Evolutionary conservation across 805 yeast genomes (phyloP).

Genomic region (Cyberlindnera xylosilytica): DNA sequence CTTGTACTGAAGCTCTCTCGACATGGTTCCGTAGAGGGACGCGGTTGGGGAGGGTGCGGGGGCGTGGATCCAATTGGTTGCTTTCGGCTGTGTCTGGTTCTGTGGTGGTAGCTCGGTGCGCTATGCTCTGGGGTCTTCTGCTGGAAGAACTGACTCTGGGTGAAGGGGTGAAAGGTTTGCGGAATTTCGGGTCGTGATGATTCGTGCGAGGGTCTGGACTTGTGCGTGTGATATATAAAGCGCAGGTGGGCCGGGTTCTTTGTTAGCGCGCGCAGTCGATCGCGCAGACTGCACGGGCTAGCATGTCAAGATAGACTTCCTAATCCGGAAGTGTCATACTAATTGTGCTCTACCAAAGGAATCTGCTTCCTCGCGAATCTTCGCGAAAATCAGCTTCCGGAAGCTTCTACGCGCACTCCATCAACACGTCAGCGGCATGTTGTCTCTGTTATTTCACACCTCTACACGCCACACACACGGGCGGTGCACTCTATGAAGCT

Average conservation of each 20-base stretch:
- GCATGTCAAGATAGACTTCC: neutral
- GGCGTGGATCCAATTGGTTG: neutral
- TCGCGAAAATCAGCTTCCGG: neutral
- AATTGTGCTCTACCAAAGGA: neutral
- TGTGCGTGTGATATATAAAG: too few species aligned
- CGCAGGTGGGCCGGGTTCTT: too few species aligned
- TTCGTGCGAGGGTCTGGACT: too few species aligned
- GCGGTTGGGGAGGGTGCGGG: neutral
- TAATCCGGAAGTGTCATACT: neutral
- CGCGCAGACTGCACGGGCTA: too few species aligned
- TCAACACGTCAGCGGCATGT: neutral
- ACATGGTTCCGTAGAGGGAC: neutral
- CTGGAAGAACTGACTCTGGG: too few species aligned
- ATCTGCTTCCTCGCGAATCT: neutral
- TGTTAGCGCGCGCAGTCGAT: neutral
- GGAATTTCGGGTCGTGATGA: too few species aligned
- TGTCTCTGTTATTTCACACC: neutral
- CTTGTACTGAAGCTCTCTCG: conserved; percentile 1
- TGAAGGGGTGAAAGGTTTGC: too few species aligned
- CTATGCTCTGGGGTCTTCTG: too few species aligned
- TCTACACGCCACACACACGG: neutral
- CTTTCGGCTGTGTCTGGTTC: too few species aligned
- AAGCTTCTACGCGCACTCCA: neutral
- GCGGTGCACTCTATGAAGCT: conserved; percentile 20
- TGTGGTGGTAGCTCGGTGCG: too few species aligned